Base-by-base conservation (phyloP, 164 flowering plant species). In the Saururus chinensis region DNA sequence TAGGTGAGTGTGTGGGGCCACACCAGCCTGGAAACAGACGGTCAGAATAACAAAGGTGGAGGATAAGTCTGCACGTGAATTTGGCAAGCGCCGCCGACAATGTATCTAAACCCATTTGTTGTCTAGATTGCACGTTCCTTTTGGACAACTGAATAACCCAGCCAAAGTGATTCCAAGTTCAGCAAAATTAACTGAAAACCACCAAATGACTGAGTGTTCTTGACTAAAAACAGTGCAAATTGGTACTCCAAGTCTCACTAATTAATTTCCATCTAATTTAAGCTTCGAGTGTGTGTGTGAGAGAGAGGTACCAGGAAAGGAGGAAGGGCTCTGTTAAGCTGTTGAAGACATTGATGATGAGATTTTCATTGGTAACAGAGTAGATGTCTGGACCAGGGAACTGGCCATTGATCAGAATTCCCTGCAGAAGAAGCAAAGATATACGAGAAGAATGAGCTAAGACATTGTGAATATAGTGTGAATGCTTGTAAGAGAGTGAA, bases 361-460 rank as follows among this genome's bases (percentile, higher is more conserved):
- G 74, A 63, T 90, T 90, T 70, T 87, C 83, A 60, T 87, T 90
- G 23, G 97, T 90, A 6, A 80, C 86, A 0, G 79, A 70, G 65
- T 78, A 52, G 19, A 90, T 83, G 11, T 85, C 85, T 20, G 97
- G 97, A 6, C 97, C 97, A 0, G 97, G 97, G 72, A 87, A 90
- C 57, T 78, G 83, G 9, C 87, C 92, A 70, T 89, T 89, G 42
- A 89, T 87, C 0, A 89, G 73, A 60, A 87, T 89, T 16, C 88
- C 95, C 92, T 89, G 71, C 62, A 62, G 9, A 53, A 42, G 49
- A 10, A 42, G 49, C 49, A 42, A 40, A 40, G 42, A 40, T 40
- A 6, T 11, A 40, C 11, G 6, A 40, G 42, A 40, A 40, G 42
- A 40, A 40, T 40, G 42, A 40, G 42, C 42, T 40, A n/a, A 11